Percentiles rank a stretch among this genome's conserved stretches.
These are phyloP conservation scores for Capsicum rhomboideum DNA, from an alignment of 257 asterid genomes.

Conservation along the genomic window DNA sequence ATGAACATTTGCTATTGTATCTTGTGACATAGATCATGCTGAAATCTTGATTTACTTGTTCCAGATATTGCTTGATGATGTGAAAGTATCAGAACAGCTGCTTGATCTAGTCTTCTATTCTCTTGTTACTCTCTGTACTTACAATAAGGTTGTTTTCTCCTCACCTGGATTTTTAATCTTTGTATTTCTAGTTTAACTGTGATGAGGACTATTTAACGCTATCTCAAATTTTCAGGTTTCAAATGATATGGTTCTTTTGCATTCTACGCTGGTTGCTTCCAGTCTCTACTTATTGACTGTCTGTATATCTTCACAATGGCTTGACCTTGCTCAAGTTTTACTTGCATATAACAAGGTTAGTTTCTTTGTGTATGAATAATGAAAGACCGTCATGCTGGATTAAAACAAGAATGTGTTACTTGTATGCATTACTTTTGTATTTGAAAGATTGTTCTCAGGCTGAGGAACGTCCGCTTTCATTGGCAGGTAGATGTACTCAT, in stretches of 20 bases:
- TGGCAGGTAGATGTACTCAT: slow-evolving; percentile 87
- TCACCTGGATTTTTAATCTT: neutral
- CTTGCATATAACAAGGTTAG: slow-evolving; percentile 70
- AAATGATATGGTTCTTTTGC: slow-evolving; percentile 72
- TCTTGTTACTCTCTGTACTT: slow-evolving; percentile 62
- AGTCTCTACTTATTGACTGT: slow-evolving; percentile 66
- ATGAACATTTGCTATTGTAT: neutral
- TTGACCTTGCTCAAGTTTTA: slow-evolving; percentile 90
- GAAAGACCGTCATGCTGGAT: neutral
- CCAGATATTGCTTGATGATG: slow-evolving; percentile 86
- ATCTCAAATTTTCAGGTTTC: slow-evolving; percentile 47
- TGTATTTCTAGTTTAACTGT: neutral
- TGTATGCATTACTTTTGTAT: neutral
- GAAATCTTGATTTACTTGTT: slow-evolving; percentile 15
- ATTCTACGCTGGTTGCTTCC: slow-evolving; percentile 89
- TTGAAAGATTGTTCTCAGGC: neutral
- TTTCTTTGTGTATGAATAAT: neutral
- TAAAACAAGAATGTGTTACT: neutral
- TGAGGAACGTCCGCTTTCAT: slow-evolving; percentile 2
- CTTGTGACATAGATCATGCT: neutral
- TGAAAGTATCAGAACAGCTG: slow-evolving; percentile 78
- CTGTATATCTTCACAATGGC: slow-evolving; percentile 72
- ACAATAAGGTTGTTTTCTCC: slow-evolving; percentile 53
- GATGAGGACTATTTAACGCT: slow-evolving; percentile 6
- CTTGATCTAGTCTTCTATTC: slow-evolving; percentile 75